Conservation (phyloP, 306 rosid species). For the Prunus mume region DNA sequence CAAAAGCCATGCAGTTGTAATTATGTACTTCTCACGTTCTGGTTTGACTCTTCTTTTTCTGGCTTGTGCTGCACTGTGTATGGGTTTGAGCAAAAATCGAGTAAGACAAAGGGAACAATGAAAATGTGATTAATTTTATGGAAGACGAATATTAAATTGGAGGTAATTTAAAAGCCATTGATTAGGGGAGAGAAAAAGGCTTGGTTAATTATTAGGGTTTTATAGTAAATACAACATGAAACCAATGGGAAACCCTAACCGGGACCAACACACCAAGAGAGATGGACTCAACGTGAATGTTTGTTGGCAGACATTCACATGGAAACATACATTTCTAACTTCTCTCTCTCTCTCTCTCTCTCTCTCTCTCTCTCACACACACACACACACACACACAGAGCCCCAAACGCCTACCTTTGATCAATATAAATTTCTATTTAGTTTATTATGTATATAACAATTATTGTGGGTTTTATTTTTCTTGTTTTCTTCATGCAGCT, state of each 20-base stretch:
- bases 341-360: conserved; percentile 10
- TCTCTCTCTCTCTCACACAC: not conserved
- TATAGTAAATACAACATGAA: not conserved
- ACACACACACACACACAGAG: not conserved
- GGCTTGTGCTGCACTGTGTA: conserved; percentile 6
- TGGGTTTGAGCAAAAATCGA: not conserved
- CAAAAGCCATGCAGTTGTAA: conserved; percentile 46
- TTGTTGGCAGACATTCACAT: conserved; percentile 64
- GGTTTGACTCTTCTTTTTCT: conserved; percentile 44
- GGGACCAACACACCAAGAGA: conserved; percentile 47
- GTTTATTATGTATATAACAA: not conserved
- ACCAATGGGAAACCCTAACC: conserved; percentile 38
- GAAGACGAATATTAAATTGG: conserved; percentile 1
- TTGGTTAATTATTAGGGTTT: not conserved
- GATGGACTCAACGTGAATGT: conserved; percentile 68
- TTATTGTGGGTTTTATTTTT: conserved; percentile 4
- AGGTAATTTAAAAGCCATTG: conserved; percentile 27
- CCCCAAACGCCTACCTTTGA: conserved; percentile 12
- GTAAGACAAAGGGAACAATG: not conserved
- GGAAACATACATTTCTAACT: conserved; percentile 36
- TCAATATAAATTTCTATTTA: not conserved
- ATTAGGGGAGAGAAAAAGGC: conserved; percentile 12
- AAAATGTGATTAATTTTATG: conserved; percentile 11
- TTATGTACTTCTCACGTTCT: conserved; percentile 52
- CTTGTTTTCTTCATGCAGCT: not conserved